phyloP scores from a whole-genome alignment of 257 asterid species.

The Eucommia ulmoides region DNA sequence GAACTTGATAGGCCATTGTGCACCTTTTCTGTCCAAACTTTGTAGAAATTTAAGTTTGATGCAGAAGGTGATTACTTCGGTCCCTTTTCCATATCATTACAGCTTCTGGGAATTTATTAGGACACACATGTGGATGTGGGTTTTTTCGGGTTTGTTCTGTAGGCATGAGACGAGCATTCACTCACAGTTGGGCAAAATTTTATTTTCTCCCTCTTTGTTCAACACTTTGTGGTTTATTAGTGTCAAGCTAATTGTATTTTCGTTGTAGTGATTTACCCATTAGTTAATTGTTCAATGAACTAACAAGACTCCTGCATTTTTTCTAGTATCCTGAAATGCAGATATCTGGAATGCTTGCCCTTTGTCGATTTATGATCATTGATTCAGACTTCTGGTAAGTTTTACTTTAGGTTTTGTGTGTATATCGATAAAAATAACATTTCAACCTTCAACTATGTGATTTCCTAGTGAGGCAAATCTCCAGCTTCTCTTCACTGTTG shows the following conservation, averaged over 20 bases:
- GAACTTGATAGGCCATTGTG: slow-evolving; percentile 78
- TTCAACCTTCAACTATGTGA: slow-evolving; percentile 8
- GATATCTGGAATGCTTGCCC: slow-evolving; percentile 91
- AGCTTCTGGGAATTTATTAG: slow-evolving; percentile 4
- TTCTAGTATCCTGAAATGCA: slow-evolving; percentile 77
- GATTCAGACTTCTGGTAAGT: slow-evolving; percentile 86
- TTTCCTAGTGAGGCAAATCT: slow-evolving; percentile 70
- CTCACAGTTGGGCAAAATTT: no score
- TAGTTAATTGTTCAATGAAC: slow-evolving; percentile 10
- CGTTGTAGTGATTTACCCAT: slow-evolving; percentile 4
- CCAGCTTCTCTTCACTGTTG: slow-evolving; percentile 94
- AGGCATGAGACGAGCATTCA: not conserved
- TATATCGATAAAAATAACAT: slow-evolving; percentile 1
- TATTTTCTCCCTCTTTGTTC: no score
- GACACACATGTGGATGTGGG: not conserved
- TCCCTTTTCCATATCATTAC: not conserved
- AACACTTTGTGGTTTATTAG: no score
- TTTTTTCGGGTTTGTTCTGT: not conserved
- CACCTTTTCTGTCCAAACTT: slow-evolving; percentile 58
- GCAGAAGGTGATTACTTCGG: slow-evolving; percentile 64
- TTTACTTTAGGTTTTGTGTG: slow-evolving; percentile 3
- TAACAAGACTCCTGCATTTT: slow-evolving; percentile 19
- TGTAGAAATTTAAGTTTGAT: slow-evolving; percentile 80
- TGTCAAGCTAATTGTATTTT: no score
- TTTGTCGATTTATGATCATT: slow-evolving; percentile 80